These are phyloP conservation scores for Rhizophagus sp. DNA, from an alignment of 192 early-diverging fungal genomes.

Conservation along the genomic window DNA sequence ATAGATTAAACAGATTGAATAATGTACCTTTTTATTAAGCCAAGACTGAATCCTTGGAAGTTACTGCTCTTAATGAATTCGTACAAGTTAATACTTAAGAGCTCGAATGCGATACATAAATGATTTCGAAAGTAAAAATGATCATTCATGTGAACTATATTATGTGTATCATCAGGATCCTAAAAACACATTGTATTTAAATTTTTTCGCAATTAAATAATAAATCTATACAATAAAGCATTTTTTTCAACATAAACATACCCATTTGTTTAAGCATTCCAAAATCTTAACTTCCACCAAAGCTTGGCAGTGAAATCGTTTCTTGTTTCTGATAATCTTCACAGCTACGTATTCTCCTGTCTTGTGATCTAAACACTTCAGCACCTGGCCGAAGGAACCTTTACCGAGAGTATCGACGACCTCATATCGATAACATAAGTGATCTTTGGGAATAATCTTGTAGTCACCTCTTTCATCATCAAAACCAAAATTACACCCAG, in stretches of 20 bases:
- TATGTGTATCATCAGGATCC: conserved; percentile 80
- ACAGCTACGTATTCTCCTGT: conserved; percentile 82
- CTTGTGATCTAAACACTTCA: conserved; percentile 94
- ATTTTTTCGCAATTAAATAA: too few species aligned
- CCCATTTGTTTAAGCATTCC: conserved; percentile 78
- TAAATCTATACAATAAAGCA: too few species aligned
- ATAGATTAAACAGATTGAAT: neutral
- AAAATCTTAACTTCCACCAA: conserved; percentile 93
- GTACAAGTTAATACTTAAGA: conserved; percentile 93
- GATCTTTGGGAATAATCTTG: conserved; percentile 83
- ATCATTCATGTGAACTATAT: conserved; percentile 86
- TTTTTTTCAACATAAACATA: conserved; percentile 34
- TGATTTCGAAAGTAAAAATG: conserved; percentile 95
- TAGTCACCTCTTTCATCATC: conserved; percentile 98
- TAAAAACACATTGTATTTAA: conserved; percentile 30
- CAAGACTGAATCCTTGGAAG: conserved; percentile 85
- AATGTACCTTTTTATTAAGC: conserved; percentile 63
- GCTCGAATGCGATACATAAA: conserved; percentile 92
- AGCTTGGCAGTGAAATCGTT: conserved; percentile 94
- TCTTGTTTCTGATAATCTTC: conserved; percentile 96
- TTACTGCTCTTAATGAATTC: conserved; percentile 94
- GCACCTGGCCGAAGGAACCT: conserved; percentile 88
- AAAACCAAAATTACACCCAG: conserved; percentile 59
- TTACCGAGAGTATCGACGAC: conserved; percentile 89
- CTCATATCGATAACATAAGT: conserved; percentile 93